A percentile compares a stretch with the other conserved stretches of the same genome.
Evolutionary conservation across 2,329 filamentous ascomycete species (phyloP).

Genomic region (Sordariomycetes sp.): DNA sequence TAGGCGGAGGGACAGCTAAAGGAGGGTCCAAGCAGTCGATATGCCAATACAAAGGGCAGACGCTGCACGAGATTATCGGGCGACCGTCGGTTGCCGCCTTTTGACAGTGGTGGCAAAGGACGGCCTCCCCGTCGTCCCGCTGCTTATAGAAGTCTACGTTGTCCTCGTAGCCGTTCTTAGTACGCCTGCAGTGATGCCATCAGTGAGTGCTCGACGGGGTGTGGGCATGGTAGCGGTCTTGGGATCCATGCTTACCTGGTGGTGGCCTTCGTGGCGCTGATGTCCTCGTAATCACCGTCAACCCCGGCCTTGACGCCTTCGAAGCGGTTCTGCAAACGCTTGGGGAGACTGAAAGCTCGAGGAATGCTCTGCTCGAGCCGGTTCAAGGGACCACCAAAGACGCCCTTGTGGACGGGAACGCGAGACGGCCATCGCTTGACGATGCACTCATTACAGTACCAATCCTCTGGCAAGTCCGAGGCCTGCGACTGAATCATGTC

Average conservation of each 20-base stretch:
- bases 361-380: constrained; percentile 60
- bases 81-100: constrained; percentile 49
- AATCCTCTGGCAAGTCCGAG: constrained; percentile 58
- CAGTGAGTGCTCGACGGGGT: no score
- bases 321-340: constrained; percentile 64
- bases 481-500: constrained; percentile 64
- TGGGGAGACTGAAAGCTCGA: constrained; percentile 63
- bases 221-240: no score
- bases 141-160: constrained; percentile 58
- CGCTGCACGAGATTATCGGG: constrained; percentile 78
- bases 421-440: constrained; percentile 37
- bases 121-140: constrained; percentile 65
- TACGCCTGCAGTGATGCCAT: constrained; percentile 19
- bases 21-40: constrained; percentile 86
- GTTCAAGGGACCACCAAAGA: constrained; percentile 55
- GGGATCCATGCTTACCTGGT: constrained; percentile 54
- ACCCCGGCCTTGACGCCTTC: constrained; percentile 68
- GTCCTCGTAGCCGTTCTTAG: constrained; percentile 49
- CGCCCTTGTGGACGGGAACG: constrained; percentile 38
- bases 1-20: constrained; percentile 65
- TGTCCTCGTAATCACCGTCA: constrained; percentile 75
- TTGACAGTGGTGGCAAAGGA: constrained; percentile 72
- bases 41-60: constrained; percentile 78
- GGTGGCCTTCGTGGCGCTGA: constrained; percentile 43
- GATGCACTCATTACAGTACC: constrained; percentile 73